Base-by-base conservation (phyloP, 805 yeast species). In the Starmera caribaea region DNA sequence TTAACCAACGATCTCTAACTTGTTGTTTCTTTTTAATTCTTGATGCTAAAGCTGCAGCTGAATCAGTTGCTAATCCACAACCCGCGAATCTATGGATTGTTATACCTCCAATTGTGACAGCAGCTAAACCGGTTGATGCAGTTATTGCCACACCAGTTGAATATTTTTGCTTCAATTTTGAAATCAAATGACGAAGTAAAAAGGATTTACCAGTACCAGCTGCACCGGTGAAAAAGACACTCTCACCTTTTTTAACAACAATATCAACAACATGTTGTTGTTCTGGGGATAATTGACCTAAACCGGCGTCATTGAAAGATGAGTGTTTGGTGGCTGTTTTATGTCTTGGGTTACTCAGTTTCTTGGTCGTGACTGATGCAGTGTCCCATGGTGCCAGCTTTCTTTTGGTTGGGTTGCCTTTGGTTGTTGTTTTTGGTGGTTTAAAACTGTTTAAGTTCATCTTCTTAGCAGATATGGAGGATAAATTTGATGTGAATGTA, bases 71-170 rank as follows among this genome's bases (percentile, higher is more conserved):
- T 1, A 88, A 58, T 0, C 97, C 97, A 39, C 88, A 74, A 1
- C 95, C 94, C 0, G 95, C 74, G 63, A 80, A 87, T 51, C 83
- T 70, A 58, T 90, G 95, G 26, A 92, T 66, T 0, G 98, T 92
- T 27, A 73, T 74, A 17, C 98, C 98, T 3, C 94, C 95, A 49
- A 92, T 83, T 51, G 88, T 87, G 33, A 87, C 81, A 0, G 97
- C 98, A 0, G 98, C 98, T 45, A 92, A 65, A 1, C 98, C 98
- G 0, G 98, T 92, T 0, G 96, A 84, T 0, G 98, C 98, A 0
- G 97, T 87, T 4, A 92, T 77, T 0, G 94, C 96, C 4, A 92
- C 85, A 0, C 66, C 59, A 11, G 65, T 65, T 2, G 57, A 64
- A 54, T 74, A 68, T 34, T 69, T 62, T 1, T 49, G 44, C 15